These are phyloP conservation scores for Fusarium sp. DNA, from an alignment of 2,329 filamentous ascomycete genomes.

Conservation along the genomic window DNA sequence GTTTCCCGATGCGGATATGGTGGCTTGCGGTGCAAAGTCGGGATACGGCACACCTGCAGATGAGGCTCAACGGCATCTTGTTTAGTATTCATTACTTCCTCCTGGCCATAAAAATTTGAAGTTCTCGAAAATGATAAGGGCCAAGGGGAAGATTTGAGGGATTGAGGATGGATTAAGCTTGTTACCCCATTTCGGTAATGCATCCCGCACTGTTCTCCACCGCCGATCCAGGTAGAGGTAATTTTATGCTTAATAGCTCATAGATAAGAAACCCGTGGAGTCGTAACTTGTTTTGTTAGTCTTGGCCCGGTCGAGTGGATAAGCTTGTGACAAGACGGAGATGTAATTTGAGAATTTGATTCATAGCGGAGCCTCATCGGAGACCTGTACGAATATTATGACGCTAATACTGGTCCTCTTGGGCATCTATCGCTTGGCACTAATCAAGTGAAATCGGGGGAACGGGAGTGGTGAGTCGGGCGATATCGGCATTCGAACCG, in stretches of 20 bases:
- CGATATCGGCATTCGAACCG: constrained; percentile 1
- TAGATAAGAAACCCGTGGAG: constrained; percentile 16
- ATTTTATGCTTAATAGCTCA: constrained; percentile 31
- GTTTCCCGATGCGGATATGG: background rate
- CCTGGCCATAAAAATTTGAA: background rate
- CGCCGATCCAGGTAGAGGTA: background rate
- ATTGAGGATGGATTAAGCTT: constrained; percentile 6
- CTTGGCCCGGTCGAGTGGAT: constrained; percentile 8
- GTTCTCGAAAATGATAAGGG: too few relatives aligned
- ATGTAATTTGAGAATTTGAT: background rate
- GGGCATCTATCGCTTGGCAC: background rate
- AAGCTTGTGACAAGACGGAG: background rate
- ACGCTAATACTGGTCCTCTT: background rate
- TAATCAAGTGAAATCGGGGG: background rate
- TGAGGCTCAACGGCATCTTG: constrained; percentile 21
- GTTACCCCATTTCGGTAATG: constrained; percentile 8
- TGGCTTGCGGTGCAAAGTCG: constrained; percentile 3
- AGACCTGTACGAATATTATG: constrained; percentile 15
- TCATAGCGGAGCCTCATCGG: constrained; percentile 10
- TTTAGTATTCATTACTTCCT: background rate
- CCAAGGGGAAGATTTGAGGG: too few relatives aligned
- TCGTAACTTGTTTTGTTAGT: background rate
- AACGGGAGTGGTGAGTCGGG: background rate
- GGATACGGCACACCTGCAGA: constrained; percentile 7
- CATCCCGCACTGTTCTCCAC: constrained; percentile 6